Conservation (phyloP, 169 alveolate species). For the Plasmodium fragile region DNA sequence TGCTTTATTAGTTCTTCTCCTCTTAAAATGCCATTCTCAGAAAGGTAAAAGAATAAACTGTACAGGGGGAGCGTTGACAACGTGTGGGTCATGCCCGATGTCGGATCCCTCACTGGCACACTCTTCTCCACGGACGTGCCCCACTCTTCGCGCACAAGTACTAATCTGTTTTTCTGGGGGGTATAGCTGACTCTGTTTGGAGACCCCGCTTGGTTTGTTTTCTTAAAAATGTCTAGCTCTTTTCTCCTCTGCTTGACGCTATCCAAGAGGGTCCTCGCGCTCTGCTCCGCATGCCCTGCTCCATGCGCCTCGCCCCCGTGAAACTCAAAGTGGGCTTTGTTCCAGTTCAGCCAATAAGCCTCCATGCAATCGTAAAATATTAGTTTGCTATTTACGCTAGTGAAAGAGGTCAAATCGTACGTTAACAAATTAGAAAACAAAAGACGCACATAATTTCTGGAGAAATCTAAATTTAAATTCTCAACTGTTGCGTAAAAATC, state of each 20-base stretch:
- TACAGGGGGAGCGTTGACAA: constrained; percentile 30
- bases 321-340: constrained; percentile 32
- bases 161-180: background rate
- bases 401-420: constrained; percentile 47
- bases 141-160: background rate
- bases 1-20: constrained; percentile 34
- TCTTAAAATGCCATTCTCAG: background rate
- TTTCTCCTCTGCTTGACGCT: background rate
- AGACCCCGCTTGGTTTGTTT: background rate
- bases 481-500: constrained; percentile 50
- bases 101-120: background rate
- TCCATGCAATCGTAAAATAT: constrained; percentile 59
- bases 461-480: constrained; percentile 12
- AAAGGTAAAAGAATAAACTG: constrained; percentile 54
- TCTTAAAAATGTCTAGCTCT: background rate
- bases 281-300: background rate
- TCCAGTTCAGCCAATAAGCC: constrained; percentile 43
- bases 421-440: constrained; percentile 40
- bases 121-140: background rate
- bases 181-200: background rate
- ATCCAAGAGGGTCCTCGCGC: background rate
- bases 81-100: background rate
- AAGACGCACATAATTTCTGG: constrained; percentile 39
- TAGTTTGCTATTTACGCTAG: constrained; percentile 41
- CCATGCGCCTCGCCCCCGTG: background rate